Conservation (phyloP, 2,329 filamentous ascomycete species). For the Aspergillus sp. region DNA sequence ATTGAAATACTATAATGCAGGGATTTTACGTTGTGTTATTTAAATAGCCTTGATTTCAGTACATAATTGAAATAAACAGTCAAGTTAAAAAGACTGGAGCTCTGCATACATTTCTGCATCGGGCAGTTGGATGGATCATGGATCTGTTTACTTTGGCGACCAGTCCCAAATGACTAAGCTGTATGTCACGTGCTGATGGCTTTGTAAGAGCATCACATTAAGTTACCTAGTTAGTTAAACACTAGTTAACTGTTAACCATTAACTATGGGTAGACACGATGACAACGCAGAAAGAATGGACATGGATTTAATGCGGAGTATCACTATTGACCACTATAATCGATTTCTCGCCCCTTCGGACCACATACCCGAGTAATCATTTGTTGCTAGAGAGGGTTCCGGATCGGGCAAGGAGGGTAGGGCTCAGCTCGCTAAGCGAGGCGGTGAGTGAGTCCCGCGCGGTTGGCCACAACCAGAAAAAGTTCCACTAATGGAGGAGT, state of each 20-base stretch:
- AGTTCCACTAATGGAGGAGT: constrained; percentile 39
- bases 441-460: constrained; percentile 30
- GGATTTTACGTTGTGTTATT: background rate
- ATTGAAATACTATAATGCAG: background rate
- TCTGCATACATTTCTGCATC: too few relatives aligned
- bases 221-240: too few relatives aligned
- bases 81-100: too few relatives aligned
- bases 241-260: too few relatives aligned
- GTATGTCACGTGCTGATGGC: too few relatives aligned
- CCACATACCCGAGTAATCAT: background rate
- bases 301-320: too few relatives aligned
- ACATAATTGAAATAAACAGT: background rate
- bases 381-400: constrained; percentile 14
- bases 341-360: background rate
- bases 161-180: too few relatives aligned
- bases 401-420: constrained; percentile 34
- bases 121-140: too few relatives aligned
- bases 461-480: constrained; percentile 45
- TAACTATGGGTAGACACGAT: background rate
- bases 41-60: background rate
- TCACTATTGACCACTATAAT: background rate
- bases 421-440: constrained; percentile 48
- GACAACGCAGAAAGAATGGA: background rate
- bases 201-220: too few relatives aligned
- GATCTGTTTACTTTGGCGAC: too few relatives aligned